phyloP scores from a whole-genome alignment of 163 green algal species.

The Scenedesmus sp. region DNA sequence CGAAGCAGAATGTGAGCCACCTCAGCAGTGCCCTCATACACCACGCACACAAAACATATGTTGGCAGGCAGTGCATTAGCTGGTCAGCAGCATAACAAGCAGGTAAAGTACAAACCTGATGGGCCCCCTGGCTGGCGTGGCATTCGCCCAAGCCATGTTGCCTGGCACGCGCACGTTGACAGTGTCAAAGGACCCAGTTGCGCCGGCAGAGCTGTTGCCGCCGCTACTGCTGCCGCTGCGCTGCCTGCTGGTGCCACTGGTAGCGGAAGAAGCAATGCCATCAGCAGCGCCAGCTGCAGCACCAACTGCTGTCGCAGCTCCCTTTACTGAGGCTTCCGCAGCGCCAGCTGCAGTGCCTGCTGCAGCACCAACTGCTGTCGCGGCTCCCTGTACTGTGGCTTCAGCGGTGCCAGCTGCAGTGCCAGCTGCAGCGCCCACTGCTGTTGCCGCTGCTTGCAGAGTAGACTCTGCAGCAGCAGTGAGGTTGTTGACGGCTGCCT shows the following conservation, averaged over 20 bases:
- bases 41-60: too few species aligned
- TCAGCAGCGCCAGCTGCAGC: conserved; percentile 18
- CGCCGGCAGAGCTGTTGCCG: background rate
- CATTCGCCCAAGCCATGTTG: conserved; percentile 41
- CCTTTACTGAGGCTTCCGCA: background rate
- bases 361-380: conserved; percentile 15
- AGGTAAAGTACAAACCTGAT: background rate
- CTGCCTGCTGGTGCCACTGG: background rate
- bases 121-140: background rate
- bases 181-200: conserved; percentile 19
- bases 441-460: background rate
- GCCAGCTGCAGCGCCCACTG: background rate
- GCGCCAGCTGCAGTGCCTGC: background rate
- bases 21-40: too few species aligned
- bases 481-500: conserved; percentile 4
- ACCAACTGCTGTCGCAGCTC: conserved; percentile 4
- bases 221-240: background rate
- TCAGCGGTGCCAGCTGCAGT: background rate
- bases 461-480: conserved; percentile 20
- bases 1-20: too few species aligned
- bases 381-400: background rate
- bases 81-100: background rate
- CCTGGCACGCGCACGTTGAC: conserved; percentile 41
- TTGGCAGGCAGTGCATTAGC: too few species aligned
- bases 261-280: background rate